Evolutionary conservation across 345 rosid species (phyloP).

Genomic region (Camelina neglecta): DNA sequence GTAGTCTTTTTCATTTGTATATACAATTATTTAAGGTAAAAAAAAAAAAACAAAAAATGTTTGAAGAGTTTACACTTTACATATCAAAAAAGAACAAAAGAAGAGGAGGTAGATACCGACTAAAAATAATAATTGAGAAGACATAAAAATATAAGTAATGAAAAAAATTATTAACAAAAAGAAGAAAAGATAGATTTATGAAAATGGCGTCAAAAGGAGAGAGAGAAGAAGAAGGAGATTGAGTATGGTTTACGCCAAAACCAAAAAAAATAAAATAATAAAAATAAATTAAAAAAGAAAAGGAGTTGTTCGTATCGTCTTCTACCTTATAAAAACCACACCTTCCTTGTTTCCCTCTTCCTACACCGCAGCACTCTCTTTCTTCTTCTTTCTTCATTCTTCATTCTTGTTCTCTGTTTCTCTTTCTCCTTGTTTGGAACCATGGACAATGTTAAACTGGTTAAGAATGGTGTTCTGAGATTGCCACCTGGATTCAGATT

Average conservation of each 20-base stretch:
- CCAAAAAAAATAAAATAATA: background rate
- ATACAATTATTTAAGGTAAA: conserved; percentile 14
- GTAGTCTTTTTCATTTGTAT: conserved; percentile 24
- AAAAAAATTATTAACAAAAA: background rate
- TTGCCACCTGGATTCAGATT: conserved; percentile 95
- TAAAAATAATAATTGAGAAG: conserved; percentile 33
- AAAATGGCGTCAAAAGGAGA: conserved; percentile 42
- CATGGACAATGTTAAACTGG: conserved; percentile 74
- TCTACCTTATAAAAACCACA: conserved; percentile 44
- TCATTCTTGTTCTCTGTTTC: background rate
- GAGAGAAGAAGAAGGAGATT: conserved; percentile 41
- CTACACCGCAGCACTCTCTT: conserved; percentile 39
- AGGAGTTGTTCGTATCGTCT: conserved; percentile 42
- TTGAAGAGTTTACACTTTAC: conserved; percentile 37
- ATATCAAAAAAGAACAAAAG: background rate
- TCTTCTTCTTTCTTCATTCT: conserved; percentile 11
- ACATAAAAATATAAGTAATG: conserved; percentile 20
- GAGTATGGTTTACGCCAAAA: conserved; percentile 50
- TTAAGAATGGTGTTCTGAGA: conserved; percentile 75
- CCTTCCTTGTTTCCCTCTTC: conserved; percentile 50
- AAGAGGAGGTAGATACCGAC: conserved; percentile 45
- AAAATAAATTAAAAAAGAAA: conserved; percentile 25
- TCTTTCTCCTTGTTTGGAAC: conserved; percentile 10
- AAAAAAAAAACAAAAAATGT: background rate
- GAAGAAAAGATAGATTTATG: conserved; percentile 30